These are phyloP conservation scores for Colletotrichum limetticola DNA, from an alignment of 2,329 filamentous ascomycete species.

Conservation along the genomic window DNA sequence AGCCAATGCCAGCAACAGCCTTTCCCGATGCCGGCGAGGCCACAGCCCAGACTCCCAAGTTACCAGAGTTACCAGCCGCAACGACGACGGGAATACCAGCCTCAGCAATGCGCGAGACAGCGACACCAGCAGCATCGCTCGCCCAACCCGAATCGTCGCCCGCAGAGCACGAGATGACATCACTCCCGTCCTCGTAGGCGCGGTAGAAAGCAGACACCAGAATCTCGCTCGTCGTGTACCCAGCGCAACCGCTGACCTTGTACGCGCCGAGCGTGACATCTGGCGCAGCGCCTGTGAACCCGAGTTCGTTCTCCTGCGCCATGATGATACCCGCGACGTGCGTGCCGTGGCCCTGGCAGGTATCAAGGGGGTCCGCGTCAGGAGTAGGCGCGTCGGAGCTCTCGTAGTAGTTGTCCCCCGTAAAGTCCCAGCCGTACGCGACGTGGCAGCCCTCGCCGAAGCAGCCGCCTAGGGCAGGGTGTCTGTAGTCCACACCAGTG, in stretches of 20 bases:
- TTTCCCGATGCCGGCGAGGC: conserved; percentile 40
- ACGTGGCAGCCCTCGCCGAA: conserved; percentile 62
- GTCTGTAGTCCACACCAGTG: conserved; percentile 57
- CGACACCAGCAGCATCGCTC: conserved; percentile 39
- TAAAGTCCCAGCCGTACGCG: conserved; percentile 58
- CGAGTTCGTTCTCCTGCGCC: conserved; percentile 50
- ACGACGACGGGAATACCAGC: conserved; percentile 42
- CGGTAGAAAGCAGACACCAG: conserved; percentile 53
- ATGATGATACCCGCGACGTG: conserved; percentile 59
- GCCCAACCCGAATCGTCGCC: conserved; percentile 43
- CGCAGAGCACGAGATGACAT: conserved; percentile 46
- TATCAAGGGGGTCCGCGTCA: conserved; percentile 52
- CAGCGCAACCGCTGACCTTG: conserved; percentile 49
- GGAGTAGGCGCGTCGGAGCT: conserved; percentile 44
- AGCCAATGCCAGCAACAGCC: conserved; percentile 39
- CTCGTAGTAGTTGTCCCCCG: conserved; percentile 50
- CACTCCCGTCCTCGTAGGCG: conserved; percentile 52
- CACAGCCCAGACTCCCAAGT: conserved; percentile 37
- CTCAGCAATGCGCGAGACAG: conserved; percentile 42
- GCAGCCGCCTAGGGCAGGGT: conserved; percentile 62
- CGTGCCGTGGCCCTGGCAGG: conserved; percentile 55
- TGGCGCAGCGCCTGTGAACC: conserved; percentile 53
- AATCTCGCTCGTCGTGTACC: conserved; percentile 49
- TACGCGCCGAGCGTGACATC: conserved; percentile 53
- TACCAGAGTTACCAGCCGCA: conserved; percentile 42